A percentile compares a stretch with the other conserved stretches of the same genome.
Evolutionary conservation across 1,284 basidiomycete species (phyloP).

Genomic region (Trichosporon sp.): DNA sequence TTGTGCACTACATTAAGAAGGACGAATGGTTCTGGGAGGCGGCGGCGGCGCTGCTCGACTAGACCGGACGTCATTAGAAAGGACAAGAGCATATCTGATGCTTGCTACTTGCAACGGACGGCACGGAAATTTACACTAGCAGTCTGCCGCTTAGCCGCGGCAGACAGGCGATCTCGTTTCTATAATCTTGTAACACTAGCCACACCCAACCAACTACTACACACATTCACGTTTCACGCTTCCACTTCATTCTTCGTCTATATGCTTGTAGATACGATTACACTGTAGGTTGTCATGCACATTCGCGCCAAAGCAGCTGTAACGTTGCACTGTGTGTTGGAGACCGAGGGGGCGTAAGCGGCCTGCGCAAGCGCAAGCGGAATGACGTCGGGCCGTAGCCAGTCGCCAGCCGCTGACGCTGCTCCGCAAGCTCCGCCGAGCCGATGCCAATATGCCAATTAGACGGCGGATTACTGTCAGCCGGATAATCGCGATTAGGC

Average conservation of each 20-base stretch:
- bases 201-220: neutral
- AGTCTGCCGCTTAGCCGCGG: neutral
- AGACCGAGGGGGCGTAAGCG: too few relatives aligned
- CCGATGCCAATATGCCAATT: neutral
- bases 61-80: neutral
- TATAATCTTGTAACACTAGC: conserved; percentile 3
- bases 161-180: neutral
- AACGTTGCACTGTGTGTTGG: neutral
- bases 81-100: neutral
- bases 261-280: conserved; percentile 1
- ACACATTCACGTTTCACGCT: neutral
- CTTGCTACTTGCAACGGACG: neutral
- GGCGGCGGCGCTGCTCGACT: conserved; percentile 74
- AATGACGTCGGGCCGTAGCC: neutral
- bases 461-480: neutral
- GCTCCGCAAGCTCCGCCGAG: too few relatives aligned
- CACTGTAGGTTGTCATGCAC: neutral
- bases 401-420: neutral
- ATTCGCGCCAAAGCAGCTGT: neutral
- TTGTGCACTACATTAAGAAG: conserved; percentile 96
- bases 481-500: neutral
- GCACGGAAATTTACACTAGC: neutral
- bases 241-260: neutral
- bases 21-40: conserved; percentile 95
- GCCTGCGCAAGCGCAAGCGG: too few relatives aligned